Conservation (phyloP, 805 yeast genomes). For the Candida verbasci region DNA sequence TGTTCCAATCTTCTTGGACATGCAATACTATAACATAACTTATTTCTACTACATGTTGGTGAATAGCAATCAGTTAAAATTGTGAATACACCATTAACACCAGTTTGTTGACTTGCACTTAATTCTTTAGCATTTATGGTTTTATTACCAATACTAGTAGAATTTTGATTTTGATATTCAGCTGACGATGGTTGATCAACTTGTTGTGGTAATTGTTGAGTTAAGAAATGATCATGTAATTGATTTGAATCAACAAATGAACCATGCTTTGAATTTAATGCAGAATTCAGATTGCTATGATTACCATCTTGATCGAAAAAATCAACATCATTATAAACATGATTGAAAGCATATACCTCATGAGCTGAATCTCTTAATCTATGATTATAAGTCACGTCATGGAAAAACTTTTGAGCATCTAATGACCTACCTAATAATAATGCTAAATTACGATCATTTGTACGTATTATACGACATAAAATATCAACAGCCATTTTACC, state of each 20-base stretch:
- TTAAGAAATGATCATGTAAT: conserved; percentile 14
- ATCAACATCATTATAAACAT: conserved; percentile 44
- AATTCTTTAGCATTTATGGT: conserved; percentile 6
- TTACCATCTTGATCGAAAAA: conserved; percentile 31
- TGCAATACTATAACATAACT: conserved; percentile 88
- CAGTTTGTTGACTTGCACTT: conserved; percentile 20
- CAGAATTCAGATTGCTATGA: conserved; percentile 14
- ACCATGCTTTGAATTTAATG: conserved; percentile 25
- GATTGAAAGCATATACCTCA: conserved; percentile 84
- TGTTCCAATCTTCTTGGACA: conserved; percentile 96
- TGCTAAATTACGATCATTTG: conserved; percentile 89
- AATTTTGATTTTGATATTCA: not conserved
- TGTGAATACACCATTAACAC: conserved; percentile 89
- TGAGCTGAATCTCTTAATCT: conserved; percentile 80
- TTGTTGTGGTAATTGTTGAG: conserved; percentile 13
- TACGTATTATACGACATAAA: conserved; percentile 79
- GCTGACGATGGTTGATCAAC: conserved; percentile 3
- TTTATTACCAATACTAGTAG: not conserved
- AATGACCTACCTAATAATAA: conserved; percentile 82
- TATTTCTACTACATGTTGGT: conserved; percentile 89
- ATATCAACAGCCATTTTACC: conserved; percentile 92
- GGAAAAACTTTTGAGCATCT: conserved; percentile 92
- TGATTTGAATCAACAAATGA: conserved; percentile 18
- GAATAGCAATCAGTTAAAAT: conserved; percentile 92
- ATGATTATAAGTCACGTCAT: conserved; percentile 94